Base-by-base conservation (phyloP, 805 yeast genomes). In the Ogataea henricii region DNA sequence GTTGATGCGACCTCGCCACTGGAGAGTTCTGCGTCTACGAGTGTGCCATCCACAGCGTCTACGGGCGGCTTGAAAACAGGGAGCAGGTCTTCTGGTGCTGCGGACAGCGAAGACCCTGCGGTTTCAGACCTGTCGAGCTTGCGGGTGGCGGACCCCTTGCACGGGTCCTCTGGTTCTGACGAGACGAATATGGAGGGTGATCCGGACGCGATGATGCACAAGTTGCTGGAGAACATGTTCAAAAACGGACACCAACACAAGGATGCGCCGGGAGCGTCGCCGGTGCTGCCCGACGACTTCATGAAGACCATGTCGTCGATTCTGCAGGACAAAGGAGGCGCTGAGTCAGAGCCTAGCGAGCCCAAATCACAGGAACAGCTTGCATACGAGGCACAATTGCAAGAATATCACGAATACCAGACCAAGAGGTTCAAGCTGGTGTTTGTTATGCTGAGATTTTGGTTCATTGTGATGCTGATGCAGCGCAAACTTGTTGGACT, bases 1-100 rank as follows among this genome's bases (percentile, higher is more conserved):
- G 52, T 73, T 44, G 61, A 70, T 4, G 54, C 72, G 3, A 67
- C 62, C 13, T 65, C 73, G 9, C 67, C 71, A 13, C 43, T 67
- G 25, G 69, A 62, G 5, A 42, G 54, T 3, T 52, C 48, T 25
- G 34, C 48, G 7, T n/a, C 56, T n/a, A 14, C 48, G 6, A 23
- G 55, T 12, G 45, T 27, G 21, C 7, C 39, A 12, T 18, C 48
- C 2, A 32, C 49, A 12, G 36, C 38, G 21, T 30, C 52, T 3
- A 13, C 41, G 6, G 32, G 25, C 12, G 39, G 44, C 6, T 23
- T 7, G 21, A 33, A 38, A 6, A 41, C 21, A n/a, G 46, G 54
- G 3, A 58, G 51, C 34, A 30, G 18, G 16, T 30, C 34, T 6
- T 30, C 58, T 8, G 50, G 46, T 30, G 26, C 58, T 3, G 49